Evolutionary conservation across 176 grass and related monocot species (phyloP).

Genomic region (Musa acuminata): DNA sequence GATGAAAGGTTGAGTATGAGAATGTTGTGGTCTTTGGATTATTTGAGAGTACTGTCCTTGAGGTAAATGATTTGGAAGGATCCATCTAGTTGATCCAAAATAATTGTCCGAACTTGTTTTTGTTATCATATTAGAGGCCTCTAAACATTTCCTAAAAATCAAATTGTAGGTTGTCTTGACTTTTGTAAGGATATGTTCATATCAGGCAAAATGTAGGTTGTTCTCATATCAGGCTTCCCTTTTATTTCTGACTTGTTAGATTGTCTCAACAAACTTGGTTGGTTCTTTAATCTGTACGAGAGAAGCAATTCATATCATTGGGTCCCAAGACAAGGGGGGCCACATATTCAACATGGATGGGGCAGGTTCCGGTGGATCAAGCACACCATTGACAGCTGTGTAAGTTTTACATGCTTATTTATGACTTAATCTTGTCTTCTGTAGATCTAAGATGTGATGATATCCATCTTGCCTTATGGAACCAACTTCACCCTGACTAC

Average conservation of each 20-base stretch:
- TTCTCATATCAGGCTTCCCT: background rate
- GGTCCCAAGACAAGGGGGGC: slow-evolving; percentile 66
- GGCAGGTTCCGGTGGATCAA: slow-evolving; percentile 93
- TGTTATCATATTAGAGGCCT: too few relatives aligned
- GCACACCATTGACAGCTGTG: slow-evolving; percentile 97
- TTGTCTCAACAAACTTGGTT: slow-evolving; percentile 92
- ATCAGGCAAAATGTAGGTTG: too few relatives aligned
- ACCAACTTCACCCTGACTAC: background rate
- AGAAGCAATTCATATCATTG: slow-evolving; percentile 89
- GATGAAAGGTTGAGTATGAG: too few relatives aligned
- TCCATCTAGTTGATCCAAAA: too few relatives aligned
- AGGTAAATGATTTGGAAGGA: too few relatives aligned
- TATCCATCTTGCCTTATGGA: background rate
- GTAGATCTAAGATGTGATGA: background rate
- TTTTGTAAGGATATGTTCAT: too few relatives aligned
- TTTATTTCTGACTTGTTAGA: slow-evolving; percentile 30
- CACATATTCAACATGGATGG: slow-evolving; percentile 99
- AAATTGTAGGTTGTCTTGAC: too few relatives aligned
- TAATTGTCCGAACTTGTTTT: too few relatives aligned
- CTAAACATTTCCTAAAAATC: too few relatives aligned
- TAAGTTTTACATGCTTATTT: slow-evolving; percentile 27
- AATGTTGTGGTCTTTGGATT: too few relatives aligned
- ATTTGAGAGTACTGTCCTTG: too few relatives aligned
- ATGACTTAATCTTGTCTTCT: background rate
- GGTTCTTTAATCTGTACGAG: slow-evolving; percentile 90